Base-by-base conservation (phyloP, 768 basidiomycete genomes). In the Paxillus rubicundulus region DNA sequence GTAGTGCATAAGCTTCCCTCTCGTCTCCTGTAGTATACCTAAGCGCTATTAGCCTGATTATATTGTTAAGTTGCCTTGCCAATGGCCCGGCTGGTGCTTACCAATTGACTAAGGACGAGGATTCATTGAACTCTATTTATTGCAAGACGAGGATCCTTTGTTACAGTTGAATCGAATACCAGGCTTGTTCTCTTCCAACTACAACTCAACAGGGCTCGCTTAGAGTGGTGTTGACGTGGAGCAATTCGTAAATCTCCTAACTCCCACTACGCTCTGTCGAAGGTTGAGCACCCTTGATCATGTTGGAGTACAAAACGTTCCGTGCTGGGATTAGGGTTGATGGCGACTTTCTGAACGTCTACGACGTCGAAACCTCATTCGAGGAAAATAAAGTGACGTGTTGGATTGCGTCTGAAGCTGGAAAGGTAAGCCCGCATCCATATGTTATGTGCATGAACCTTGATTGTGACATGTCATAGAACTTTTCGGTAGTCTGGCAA, bases 351-450 rank as follows among this genome's bases (percentile, higher is more conserved):
- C 33, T 55, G 28, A 28, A 39, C n/a, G 34, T n/a, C 30, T 50
- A 54, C 36, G 49, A 36, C 43, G 46, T 55, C 18, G 54, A 52
- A 32, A 40, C 9, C 7, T 52, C 32, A 17, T 27, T 24, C 14
- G 44, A 57, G 42, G 48, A 58, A 28, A 57, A 52, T n/a, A 52
- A 40, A 24, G 49, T 58, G 33, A 52, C 50, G 12, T 46, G 53
- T 32, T 52, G 54, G 50, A 46, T 55, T 24, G 28, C 54, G 9
- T 52, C 50, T 14, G 54, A 55, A 46, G 54, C 44, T 28, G 54
- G 50, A 39, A 52, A 47, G 45, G 54, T 55, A 51, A n/a, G 10
- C 16, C 28, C 40, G 13, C 20, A 24, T 32, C 37, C 16, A 21
- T 17, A 13, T 10, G 40, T 28, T 6, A 24, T 24, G 24, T 1